Evolutionary conservation across 2,329 filamentous ascomycete genomes (phyloP).

Genomic region (Thermoascus crustaceus): DNA sequence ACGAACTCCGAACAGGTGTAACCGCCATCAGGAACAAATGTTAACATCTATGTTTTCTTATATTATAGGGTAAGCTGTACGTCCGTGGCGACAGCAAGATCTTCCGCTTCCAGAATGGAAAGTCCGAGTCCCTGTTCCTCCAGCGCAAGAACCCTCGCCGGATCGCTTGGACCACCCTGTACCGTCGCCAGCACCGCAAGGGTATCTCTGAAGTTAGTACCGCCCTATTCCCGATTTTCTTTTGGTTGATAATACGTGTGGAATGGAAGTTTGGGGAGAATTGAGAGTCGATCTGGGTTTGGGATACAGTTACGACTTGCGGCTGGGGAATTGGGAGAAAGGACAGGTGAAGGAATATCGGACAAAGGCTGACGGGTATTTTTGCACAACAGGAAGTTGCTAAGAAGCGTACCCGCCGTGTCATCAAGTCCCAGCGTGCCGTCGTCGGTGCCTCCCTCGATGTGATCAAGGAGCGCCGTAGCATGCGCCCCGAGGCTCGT

Average conservation of each 20-base stretch:
- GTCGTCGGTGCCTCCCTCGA: constrained; percentile 99
- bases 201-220: constrained; percentile 97
- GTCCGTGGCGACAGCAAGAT: constrained; percentile 99
- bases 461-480: constrained; percentile 98
- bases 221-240: constrained; percentile 14
- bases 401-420: constrained; percentile 98
- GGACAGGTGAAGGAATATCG: constrained; percentile 8
- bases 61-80: constrained; percentile 90
- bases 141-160: constrained; percentile 99
- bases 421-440: constrained; percentile 96
- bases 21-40: constrained; percentile 7
- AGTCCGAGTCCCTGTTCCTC: constrained; percentile 98
- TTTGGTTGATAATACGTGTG: constrained; percentile 5
- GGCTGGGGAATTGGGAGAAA: neutral
- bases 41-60: constrained; percentile 26
- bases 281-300: constrained; percentile 5
- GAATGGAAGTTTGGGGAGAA: constrained; percentile 4
- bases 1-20: constrained; percentile 4
- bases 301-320: constrained; percentile 11
- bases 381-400: constrained; percentile 72
- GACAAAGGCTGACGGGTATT: constrained; percentile 9
- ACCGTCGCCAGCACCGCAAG: constrained; percentile 99
- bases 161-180: constrained; percentile 97
- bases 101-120: constrained; percentile 99
- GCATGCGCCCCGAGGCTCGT: constrained; percentile 90